phyloP scores from a whole-genome alignment of 305 asterid species.

The Fraxinus albicans region DNA sequence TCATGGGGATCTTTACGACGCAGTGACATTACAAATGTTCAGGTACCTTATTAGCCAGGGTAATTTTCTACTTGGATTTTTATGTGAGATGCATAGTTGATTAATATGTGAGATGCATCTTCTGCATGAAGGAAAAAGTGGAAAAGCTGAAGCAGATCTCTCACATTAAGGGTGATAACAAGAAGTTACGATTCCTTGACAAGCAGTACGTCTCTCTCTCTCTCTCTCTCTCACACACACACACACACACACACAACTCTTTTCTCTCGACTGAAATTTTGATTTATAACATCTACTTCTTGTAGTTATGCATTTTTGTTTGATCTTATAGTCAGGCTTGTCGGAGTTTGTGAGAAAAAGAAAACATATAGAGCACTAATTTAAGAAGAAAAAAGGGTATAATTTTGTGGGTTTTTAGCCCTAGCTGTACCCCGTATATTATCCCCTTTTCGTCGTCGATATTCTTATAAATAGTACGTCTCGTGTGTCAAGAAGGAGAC shows the following conservation, averaged over 20 bases:
- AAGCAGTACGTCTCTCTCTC: conserved; percentile 40
- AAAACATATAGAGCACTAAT: neutral
- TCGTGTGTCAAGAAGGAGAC: neutral
- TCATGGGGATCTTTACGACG: neutral
- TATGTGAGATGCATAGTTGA: neutral
- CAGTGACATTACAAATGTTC: conserved; percentile 44
- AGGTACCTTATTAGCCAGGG: conserved; percentile 32
- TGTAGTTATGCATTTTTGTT: neutral
- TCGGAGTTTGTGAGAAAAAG: neutral
- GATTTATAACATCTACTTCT: neutral
- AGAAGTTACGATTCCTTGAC: conserved; percentile 50
- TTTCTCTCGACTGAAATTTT: neutral
- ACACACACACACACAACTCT: no score
- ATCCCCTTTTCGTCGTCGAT: neutral
- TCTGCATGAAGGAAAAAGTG: conserved; percentile 46
- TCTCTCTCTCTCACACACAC: neutral
- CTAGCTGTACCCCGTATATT: neutral
- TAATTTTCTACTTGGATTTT: neutral
- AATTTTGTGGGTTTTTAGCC: neutral
- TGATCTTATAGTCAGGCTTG: neutral
- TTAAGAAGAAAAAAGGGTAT: neutral
- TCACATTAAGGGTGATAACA: conserved; percentile 43
- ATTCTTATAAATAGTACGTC: neutral
- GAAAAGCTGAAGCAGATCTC: conserved; percentile 45
- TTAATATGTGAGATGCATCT: neutral